Evolutionary conservation across 495 filamentous ascomycete species (phyloP).

Genomic region (Xylaria cubensis): DNA sequence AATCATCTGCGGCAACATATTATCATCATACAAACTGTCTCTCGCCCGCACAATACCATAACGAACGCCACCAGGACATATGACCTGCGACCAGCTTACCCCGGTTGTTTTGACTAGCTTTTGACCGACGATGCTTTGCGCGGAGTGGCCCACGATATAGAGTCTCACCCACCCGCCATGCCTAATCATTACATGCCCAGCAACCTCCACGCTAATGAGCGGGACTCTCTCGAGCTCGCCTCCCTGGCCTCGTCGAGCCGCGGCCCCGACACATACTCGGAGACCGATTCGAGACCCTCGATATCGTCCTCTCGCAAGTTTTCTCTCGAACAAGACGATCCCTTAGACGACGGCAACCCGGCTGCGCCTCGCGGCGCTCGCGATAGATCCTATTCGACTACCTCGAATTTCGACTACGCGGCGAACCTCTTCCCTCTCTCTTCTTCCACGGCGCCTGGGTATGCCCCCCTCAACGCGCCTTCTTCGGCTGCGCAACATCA

Average conservation of each 20-base stretch:
- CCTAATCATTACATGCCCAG: slow-evolving; percentile 55
- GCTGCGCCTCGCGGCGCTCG: slow-evolving; percentile 54
- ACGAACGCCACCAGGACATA: background rate
- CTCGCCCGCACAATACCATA: background rate
- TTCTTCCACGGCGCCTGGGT: slow-evolving; percentile 76
- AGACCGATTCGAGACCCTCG: slow-evolving; percentile 77
- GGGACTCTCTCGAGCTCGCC: slow-evolving; percentile 96
- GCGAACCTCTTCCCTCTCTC: slow-evolving; percentile 90
- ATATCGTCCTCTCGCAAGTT: slow-evolving; percentile 89
- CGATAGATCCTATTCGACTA: slow-evolving; percentile 81
- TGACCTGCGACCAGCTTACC: background rate
- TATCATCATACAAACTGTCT: background rate
- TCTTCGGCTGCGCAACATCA: slow-evolving; percentile 57
- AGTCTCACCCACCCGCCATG: slow-evolving; percentile 40
- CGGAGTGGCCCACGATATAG: slow-evolving; percentile 17
- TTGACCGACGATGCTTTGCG: slow-evolving; percentile 19
- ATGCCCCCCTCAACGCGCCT: slow-evolving; percentile 81
- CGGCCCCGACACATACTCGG: slow-evolving; percentile 61
- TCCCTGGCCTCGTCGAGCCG: slow-evolving; percentile 86
- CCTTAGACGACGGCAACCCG: slow-evolving; percentile 66
- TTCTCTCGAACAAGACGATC: slow-evolving; percentile 87
- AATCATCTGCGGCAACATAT: slow-evolving; percentile 7
- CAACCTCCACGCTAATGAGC: slow-evolving; percentile 56
- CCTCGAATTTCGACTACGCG: slow-evolving; percentile 92
- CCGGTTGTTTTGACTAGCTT: background rate